Evolutionary conservation across 352 stramenopile species (phyloP), one percentile per base, ranked within the genome.

Genomic region (Thraustochytrium sp.): DNA sequence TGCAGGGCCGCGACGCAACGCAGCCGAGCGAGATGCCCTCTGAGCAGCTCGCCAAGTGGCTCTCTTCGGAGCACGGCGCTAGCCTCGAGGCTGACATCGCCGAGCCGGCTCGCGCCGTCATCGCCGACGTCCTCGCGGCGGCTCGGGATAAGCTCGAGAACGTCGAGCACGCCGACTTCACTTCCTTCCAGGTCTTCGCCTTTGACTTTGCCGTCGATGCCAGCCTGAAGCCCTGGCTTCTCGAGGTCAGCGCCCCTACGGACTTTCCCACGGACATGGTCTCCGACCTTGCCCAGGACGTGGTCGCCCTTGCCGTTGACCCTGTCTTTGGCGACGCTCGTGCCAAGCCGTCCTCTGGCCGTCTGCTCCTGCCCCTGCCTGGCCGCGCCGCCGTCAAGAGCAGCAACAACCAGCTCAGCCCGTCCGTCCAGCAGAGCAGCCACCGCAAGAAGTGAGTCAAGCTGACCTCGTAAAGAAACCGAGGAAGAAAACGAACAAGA

Each of bases 191-290:
- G 53, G 68, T 80, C 46, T 80, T 80, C 31, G 68, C 68, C 31
- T 80, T 80, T 64, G 68, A 80, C 51, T 80, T 80, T 64, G 31
- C 40, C 48, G 48, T 80, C 48, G 68, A 80, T 72, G 48, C 48
- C 23, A 13, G 31, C 44, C 68, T 80, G 44, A 80, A 80, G 68
- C 48, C 53, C 4, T 80, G 68, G 68, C 34, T 80, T 75, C 13
- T 80, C 1, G 68, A 80, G 53, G 68, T 61, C 23, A 46, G 53
- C 42, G 68, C 53, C 11, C 68, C 68, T 9, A 80, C 53, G 11
- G 68, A 80, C 68, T 80, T 65, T 75, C 68, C 65, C 34, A 26
- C 26, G 42, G 68, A 80, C 68, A 18, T 80, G 23, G 48, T 72
- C 23, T 9, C 29, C 0, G 68, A 80, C 23, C n/a, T 80, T 9